phyloP scores from a whole-genome alignment of 78 protist species.

The Dictyostelium intermedium region DNA sequence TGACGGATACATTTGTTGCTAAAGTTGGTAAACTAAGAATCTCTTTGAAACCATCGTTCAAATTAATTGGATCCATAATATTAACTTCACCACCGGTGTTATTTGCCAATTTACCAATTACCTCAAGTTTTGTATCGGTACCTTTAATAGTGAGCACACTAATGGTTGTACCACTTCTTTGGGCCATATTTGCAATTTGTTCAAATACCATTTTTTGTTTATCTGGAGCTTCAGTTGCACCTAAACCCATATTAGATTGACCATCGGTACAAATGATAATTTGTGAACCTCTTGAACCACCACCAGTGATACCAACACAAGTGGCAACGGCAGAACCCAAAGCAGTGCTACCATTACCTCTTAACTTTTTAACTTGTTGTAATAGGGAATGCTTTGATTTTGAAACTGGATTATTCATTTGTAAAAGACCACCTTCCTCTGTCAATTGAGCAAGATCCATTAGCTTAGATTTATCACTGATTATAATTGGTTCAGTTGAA shows the following conservation, averaged over 20 bases:
- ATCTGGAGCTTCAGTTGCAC: conserved; percentile 33
- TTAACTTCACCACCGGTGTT: conserved; percentile 70
- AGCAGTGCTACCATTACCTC: conserved; percentile 89
- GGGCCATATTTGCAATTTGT: conserved; percentile 60
- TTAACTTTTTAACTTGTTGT: background rate
- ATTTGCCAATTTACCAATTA: conserved; percentile 54
- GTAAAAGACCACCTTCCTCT: background rate
- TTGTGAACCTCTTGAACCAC: conserved; percentile 40
- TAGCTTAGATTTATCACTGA: background rate
- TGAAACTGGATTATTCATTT: background rate
- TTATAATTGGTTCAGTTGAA: background rate
- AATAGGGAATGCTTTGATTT: conserved; percentile 20
- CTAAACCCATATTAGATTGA: conserved; percentile 84
- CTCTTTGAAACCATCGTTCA: conserved; percentile 41
- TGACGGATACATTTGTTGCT: conserved; percentile 74
- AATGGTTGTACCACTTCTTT: conserved; percentile 68
- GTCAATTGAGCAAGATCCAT: conserved; percentile 15
- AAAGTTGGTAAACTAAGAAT: conserved; percentile 53
- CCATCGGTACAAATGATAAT: conserved; percentile 90
- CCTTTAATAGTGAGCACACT: conserved; percentile 75
- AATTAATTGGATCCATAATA: conserved; percentile 79
- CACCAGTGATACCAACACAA: conserved; percentile 79
- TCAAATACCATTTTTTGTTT: conserved; percentile 38
- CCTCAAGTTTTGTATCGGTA: conserved; percentile 49
- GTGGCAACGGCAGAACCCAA: conserved; percentile 86